These are phyloP conservation scores for Pseudogymnoascus sp. DNA, from an alignment of 2,329 filamentous ascomycete genomes.

Conservation along the genomic window DNA sequence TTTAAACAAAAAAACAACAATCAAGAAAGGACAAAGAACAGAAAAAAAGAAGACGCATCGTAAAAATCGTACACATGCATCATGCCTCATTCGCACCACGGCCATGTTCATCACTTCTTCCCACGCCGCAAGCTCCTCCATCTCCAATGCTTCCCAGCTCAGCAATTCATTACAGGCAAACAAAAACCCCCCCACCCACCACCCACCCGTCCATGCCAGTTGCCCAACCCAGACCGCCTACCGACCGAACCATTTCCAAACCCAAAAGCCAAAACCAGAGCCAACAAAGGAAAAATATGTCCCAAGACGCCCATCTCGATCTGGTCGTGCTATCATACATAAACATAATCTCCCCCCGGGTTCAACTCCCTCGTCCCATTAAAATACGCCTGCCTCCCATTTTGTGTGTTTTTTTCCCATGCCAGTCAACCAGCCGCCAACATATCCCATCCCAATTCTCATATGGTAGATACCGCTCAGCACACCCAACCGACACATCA, in stretches of 20 bases:
- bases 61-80: slow-evolving; percentile 5
- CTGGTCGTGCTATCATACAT: slow-evolving; percentile 6
- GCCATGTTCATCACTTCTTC: neutral
- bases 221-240: neutral
- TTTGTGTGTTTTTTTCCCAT: neutral
- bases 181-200: neutral
- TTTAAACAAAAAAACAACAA: slow-evolving; percentile 7
- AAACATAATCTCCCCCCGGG: neutral
- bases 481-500: neutral
- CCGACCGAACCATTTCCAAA: neutral
- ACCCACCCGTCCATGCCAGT: neutral
- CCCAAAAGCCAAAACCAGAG: neutral
- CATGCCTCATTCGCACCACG: neutral
- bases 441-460: neutral
- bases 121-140: neutral
- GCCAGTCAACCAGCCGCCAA: neutral
- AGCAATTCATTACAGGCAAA: neutral
- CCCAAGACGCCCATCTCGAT: neutral
- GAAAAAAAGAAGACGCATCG: neutral
- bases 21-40: neutral
- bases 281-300: slow-evolving; percentile 5
- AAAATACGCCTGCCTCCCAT: neutral
- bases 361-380: neutral
- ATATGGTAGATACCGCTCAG: neutral
- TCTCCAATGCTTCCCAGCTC: neutral